Base-by-base conservation (phyloP, 306 rosid genomes). In the Dalbergia cochinchinensis region DNA sequence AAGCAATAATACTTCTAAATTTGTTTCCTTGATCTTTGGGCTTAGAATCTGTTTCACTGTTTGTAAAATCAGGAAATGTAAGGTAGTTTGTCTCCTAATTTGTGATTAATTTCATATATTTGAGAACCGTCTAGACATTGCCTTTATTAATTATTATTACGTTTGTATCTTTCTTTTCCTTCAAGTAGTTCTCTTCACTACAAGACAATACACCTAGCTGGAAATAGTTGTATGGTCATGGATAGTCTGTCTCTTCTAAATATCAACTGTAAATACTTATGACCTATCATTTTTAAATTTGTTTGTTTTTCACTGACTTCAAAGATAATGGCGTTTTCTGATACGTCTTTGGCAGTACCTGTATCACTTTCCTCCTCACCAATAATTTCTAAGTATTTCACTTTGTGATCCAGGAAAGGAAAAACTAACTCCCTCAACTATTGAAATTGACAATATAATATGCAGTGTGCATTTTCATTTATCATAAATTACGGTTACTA, bases 131-230 rank as follows among this genome's bases (percentile, higher is more conserved):
- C 11, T 2, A 77, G 18, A 55, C 58, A 20, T 42, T 14, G 67
- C 67, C 81, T 54, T 57, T 42, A 8, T 42, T 42, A 42, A 42
- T 42, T 8, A 42, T 37, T 69, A 59, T 34, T 61, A 47, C 4
- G 1, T 57, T 48, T 19, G 26, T 4, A 18, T 20, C 5, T 31
- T 9, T 26, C 68, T 57, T 67, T 18, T 22, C 31, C 35, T 60
- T 34, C 11, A 59, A 61, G 53, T 26, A 68, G 41, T 26, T 67
- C 69, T 69, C 76, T 26, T 69, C 76, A n/a, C 11, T 18, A 33
- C 45, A 45, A 34, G 76, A 69, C 48, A 55, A 78, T 26, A 47
- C 1, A 3, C 70, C 15, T 47, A 78, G 70, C 62, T 59, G 62
- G 76, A 69, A 78, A 31, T 33, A 55, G 35, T 26, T 48, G 54